A percentile compares a stretch with the other conserved stretches of the same genome.
Conservation (phyloP, 495 filamentous ascomycete genomes). For the Lepraria neglecta region DNA sequence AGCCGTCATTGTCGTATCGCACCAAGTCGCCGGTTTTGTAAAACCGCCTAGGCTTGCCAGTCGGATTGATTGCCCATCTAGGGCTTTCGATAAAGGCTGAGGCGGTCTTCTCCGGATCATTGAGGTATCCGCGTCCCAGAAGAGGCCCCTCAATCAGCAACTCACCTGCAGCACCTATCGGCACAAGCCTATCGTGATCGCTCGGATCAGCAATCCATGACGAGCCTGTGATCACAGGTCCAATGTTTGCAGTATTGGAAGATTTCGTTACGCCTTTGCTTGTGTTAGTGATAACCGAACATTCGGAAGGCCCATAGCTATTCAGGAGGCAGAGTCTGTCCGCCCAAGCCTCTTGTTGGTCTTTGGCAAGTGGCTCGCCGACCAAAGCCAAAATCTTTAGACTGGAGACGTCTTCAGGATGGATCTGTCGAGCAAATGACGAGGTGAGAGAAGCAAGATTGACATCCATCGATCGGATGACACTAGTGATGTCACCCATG, state of each 20-base stretch:
- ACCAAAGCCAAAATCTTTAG: conserved; percentile 35
- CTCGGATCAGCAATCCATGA: conserved; percentile 56
- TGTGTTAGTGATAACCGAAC: conserved; percentile 32
- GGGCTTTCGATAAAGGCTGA: conserved; percentile 52
- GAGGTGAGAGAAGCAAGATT: conserved; percentile 41
- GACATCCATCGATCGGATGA: conserved; percentile 34
- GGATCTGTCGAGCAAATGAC: conserved; percentile 35
- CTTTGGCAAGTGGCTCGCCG: conserved; percentile 41
- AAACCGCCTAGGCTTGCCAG: conserved; percentile 8
- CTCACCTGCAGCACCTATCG: conserved; percentile 59
- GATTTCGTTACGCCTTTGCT: conserved; percentile 19
- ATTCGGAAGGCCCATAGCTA: conserved; percentile 53
- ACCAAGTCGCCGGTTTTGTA: conserved; percentile 40
- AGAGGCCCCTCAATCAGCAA: conserved; percentile 58
- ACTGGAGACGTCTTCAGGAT: conserved; percentile 33
- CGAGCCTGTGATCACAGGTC: conserved; percentile 36
- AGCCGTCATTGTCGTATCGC: conserved; percentile 28
- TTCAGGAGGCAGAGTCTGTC: conserved; percentile 43
- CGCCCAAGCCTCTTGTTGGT: conserved; percentile 41
- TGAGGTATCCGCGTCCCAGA: conserved; percentile 54
- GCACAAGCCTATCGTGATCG: conserved; percentile 51
- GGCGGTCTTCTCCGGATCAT: conserved; percentile 48
- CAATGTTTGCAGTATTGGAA: conserved; percentile 33
- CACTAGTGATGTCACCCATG: conserved; percentile 31
- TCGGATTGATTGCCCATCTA: conserved; percentile 34